phyloP scores from a whole-genome alignment of 768 basidiomycete genomes.

The Suillus decipiens region DNA sequence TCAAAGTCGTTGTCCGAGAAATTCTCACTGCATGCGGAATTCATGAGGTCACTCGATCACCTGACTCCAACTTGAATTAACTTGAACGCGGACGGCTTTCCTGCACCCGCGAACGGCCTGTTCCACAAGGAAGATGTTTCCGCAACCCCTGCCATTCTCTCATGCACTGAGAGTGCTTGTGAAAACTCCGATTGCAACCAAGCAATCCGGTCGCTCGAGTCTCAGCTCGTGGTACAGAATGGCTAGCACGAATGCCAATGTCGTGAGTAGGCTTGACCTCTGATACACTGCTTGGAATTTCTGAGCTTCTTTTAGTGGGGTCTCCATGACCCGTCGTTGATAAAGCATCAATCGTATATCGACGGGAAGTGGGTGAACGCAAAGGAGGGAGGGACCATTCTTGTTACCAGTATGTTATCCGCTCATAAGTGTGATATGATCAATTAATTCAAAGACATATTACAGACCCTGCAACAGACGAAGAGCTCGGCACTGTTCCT shows the following conservation, averaged over 20 bases:
- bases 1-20: not conserved
- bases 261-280: slow-evolving; percentile 32
- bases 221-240: slow-evolving; percentile 42
- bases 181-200: not conserved
- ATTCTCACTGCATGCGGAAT: slow-evolving; percentile 2
- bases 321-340: slow-evolving; percentile 73
- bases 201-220: not conserved
- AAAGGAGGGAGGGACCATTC: slow-evolving; percentile 68
- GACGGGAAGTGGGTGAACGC: slow-evolving; percentile 87
- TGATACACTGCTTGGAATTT: not conserved
- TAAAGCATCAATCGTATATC: slow-evolving; percentile 78
- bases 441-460: slow-evolving; percentile 1
- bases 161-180: not conserved
- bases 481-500: slow-evolving; percentile 82
- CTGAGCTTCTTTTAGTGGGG: slow-evolving; percentile 51
- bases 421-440: not conserved
- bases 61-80: slow-evolving; percentile 1
- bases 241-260: slow-evolving; percentile 46
- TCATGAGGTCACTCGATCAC: slow-evolving; percentile 7
- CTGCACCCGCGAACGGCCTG: not conserved
- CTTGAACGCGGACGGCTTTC: slow-evolving; percentile 4
- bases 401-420: slow-evolving; percentile 68
- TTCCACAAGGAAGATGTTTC: slow-evolving; percentile 4
- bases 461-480: slow-evolving; percentile 84
- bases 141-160: not conserved